Evolutionary conservation across 805 yeast species (phyloP), one percentile per base, ranked within the genome.

Genomic region (Komagataella pastoris): DNA sequence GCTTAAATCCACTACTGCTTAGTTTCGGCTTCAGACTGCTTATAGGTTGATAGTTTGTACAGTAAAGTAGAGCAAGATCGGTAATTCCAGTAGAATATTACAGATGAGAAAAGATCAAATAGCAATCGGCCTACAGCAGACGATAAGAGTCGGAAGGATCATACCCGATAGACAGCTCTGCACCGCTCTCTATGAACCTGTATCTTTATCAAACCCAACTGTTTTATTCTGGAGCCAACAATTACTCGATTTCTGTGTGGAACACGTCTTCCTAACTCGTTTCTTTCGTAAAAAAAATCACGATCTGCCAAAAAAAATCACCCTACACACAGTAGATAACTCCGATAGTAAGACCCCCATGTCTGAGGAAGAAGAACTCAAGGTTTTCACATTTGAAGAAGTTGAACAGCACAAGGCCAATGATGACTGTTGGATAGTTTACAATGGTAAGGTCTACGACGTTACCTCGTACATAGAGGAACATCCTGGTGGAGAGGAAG

Each of bases 341-440:
- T 7, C 14, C 40, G 23, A 19, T 12, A 18, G 47, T 45, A 19
- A 45, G 21, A 17, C 19, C 47, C 47, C 47, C 47, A 45, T 19
- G 47, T 18, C 47, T 19, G 47, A 45, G n/a, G 19, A 49, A 24
- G 45, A 45, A n/a, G 74, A 74, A 79, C 67, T 76, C 52, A 77
- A 76, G 61, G 68, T 72, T 44, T 80, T 65, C 70, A 79, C 84
- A 44, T 75, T 73, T 57, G 85, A 80, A 54, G 87, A 89, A 64
- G 80, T 89, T 51, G 75, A 81, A 36, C 63, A 73, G 58, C 97
- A 90, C 74, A 80, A 78, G 64, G 71, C 79, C n/a, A 77, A 81
- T 46, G 85, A 83, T 17, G 88, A 86, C 59, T 68, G 88, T 47
- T 91, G 97, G 96, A 80, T 91, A 73, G 76, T 88, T 52, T 74